Percentiles rank a stretch among this genome's conserved stretches.
phyloP scores from a whole-genome alignment of 2,329 filamentous ascomycete species.

The Clarireedia monteithiana region DNA sequence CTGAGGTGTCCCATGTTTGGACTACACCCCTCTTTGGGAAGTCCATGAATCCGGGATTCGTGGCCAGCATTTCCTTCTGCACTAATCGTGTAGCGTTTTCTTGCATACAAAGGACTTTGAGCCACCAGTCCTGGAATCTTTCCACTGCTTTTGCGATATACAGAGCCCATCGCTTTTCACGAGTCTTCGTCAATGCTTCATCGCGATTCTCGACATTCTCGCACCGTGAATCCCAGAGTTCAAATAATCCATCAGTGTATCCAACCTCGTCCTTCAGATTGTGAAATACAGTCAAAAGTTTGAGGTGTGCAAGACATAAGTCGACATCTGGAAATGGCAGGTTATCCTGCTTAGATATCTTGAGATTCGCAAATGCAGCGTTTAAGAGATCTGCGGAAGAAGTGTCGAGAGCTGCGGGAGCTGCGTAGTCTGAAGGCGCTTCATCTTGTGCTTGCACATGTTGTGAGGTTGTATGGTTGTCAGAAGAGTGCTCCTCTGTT shows the following conservation, averaged over 20 bases:
- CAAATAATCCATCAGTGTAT: constrained; percentile 59
- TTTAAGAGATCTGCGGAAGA: constrained; percentile 17
- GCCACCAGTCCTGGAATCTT: constrained; percentile 61
- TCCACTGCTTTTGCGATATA: constrained; percentile 60
- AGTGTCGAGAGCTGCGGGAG: constrained; percentile 17
- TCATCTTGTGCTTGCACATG: too few relatives aligned
- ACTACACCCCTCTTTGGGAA: constrained; percentile 9
- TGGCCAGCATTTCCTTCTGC: constrained; percentile 17
- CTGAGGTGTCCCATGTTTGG: constrained; percentile 28
- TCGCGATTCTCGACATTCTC: constrained; percentile 24
- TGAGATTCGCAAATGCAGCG: constrained; percentile 33
- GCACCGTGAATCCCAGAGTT: constrained; percentile 42
- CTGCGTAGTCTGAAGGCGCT: neutral
- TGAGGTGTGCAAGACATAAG: constrained; percentile 65
- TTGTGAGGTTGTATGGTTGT: too few relatives aligned
- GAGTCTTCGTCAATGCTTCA: constrained; percentile 42
- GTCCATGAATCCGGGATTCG: neutral
- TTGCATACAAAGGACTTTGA: constrained; percentile 22
- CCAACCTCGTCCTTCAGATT: constrained; percentile 59
- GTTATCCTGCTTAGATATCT: constrained; percentile 24
- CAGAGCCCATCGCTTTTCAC: constrained; percentile 66
- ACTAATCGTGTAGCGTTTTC: constrained; percentile 18
- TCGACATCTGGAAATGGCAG: constrained; percentile 36
- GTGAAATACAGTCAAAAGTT: constrained; percentile 61
- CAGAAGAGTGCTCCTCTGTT: too few relatives aligned